These are phyloP conservation scores for Cercophora samala DNA, from an alignment of 495 filamentous ascomycete genomes.

Conservation along the genomic window DNA sequence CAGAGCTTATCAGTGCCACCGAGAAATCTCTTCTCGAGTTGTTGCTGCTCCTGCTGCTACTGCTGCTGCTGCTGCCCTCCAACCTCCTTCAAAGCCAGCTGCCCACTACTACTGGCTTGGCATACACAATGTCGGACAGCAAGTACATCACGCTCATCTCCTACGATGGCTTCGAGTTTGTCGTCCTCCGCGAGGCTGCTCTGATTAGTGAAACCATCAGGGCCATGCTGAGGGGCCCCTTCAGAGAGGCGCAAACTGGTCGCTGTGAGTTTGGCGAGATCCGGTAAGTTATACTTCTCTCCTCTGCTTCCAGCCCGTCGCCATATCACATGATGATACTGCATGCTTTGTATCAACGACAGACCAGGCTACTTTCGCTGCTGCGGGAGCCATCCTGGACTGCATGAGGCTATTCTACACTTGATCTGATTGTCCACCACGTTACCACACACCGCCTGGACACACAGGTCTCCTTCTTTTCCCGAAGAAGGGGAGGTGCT, in stretches of 20 bases:
- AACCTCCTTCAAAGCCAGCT: not conserved
- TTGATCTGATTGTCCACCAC: slow-evolving; percentile 51
- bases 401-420: slow-evolving; percentile 54
- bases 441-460: slow-evolving; percentile 7
- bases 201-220: slow-evolving; percentile 72
- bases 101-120: slow-evolving; percentile 5
- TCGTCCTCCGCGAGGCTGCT: slow-evolving; percentile 73
- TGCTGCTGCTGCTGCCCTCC: not conserved
- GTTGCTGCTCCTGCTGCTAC: not conserved
- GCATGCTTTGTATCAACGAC: slow-evolving; percentile 42
- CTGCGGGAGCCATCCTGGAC: slow-evolving; percentile 24
- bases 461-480: not conserved
- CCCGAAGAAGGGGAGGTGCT: slow-evolving; percentile 1
- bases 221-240: slow-evolving; percentile 82
- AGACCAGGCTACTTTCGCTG: slow-evolving; percentile 23
- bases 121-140: slow-evolving; percentile 26
- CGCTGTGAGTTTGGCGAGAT: slow-evolving; percentile 68
- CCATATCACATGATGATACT: slow-evolving; percentile 39
- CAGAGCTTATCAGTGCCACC: not conserved
- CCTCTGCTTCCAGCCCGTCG: slow-evolving; percentile 8
- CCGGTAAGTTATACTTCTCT: slow-evolving; percentile 51
- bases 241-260: slow-evolving; percentile 64
- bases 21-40: not conserved
- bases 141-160: slow-evolving; percentile 87
- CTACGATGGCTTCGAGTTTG: slow-evolving; percentile 82